Evolutionary conservation across 2,329 filamentous ascomycete species (phyloP).

Genomic region (Penicillium hordei): DNA sequence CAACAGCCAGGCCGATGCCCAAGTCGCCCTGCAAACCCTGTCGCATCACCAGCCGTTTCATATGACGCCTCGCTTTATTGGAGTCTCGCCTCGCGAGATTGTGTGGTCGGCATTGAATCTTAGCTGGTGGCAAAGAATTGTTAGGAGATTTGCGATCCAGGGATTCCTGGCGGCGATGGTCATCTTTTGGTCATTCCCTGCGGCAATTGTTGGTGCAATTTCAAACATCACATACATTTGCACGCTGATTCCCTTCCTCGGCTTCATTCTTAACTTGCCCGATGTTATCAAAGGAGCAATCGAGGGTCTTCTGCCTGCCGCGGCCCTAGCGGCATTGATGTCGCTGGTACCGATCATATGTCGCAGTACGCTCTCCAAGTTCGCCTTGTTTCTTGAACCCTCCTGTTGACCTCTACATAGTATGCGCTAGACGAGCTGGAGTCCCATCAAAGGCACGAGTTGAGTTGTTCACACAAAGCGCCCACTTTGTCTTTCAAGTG

Average conservation of each 20-base stretch:
- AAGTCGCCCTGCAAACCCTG: slow-evolving; percentile 79
- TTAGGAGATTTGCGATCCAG: slow-evolving; percentile 68
- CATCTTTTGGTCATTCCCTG: slow-evolving; percentile 78
- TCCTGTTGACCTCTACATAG: slow-evolving; percentile 38
- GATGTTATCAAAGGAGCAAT: slow-evolving; percentile 71
- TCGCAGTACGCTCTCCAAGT: slow-evolving; percentile 54
- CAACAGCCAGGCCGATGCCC: slow-evolving; percentile 73
- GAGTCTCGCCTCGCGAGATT: slow-evolving; percentile 78
- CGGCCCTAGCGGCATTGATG: slow-evolving; percentile 80
- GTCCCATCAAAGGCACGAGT: slow-evolving; percentile 76
- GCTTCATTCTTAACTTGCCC: slow-evolving; percentile 73
- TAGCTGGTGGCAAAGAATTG: slow-evolving; percentile 77
- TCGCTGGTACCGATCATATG: slow-evolving; percentile 80
- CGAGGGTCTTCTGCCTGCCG: slow-evolving; percentile 77
- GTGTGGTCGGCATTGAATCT: slow-evolving; percentile 83
- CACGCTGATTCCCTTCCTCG: slow-evolving; percentile 58
- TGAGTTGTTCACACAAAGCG: slow-evolving; percentile 86
- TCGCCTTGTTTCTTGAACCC: not conserved
- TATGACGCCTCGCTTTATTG: slow-evolving; percentile 84
- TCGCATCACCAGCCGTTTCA: slow-evolving; percentile 83
- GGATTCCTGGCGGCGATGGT: slow-evolving; percentile 73
- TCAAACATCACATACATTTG: slow-evolving; percentile 76
- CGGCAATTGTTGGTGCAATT: slow-evolving; percentile 79
- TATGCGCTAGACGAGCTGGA: slow-evolving; percentile 74
- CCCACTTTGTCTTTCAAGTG: slow-evolving; percentile 72